Evolutionary conservation across 2,329 filamentous ascomycete species (phyloP).

Genomic region (Alternaria angustiovoidea): DNA sequence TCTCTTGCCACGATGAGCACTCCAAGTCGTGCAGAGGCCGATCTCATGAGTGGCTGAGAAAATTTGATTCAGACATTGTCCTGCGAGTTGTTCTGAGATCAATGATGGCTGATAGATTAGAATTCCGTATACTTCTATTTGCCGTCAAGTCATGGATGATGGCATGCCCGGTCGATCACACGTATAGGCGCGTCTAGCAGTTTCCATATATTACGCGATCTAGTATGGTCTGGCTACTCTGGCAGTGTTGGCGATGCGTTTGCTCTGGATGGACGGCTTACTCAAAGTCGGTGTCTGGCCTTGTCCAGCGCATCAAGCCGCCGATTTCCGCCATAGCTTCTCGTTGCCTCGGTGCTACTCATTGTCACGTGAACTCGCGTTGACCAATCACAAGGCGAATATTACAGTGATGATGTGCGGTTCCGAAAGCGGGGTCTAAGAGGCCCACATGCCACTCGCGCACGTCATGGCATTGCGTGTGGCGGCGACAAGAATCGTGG

Average conservation of each 20-base stretch:
- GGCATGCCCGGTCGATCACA: constrained; percentile 1
- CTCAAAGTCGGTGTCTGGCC: constrained; percentile 15
- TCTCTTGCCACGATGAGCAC: not conserved
- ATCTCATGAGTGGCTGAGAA: not conserved
- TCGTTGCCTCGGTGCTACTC: constrained; percentile 12
- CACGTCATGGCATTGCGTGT: not conserved
- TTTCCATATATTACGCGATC: constrained; percentile 5
- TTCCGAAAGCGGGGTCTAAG: constrained; percentile 27
- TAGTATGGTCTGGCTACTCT: constrained; percentile 4
- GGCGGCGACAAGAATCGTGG: not conserved
- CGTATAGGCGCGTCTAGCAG: constrained; percentile 2
- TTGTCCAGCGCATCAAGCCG: constrained; percentile 10
- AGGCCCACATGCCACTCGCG: constrained; percentile 17
- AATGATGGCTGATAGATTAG: not conserved
- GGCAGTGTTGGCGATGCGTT: constrained; percentile 3
- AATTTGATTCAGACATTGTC: not conserved
- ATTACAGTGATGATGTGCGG: constrained; percentile 15
- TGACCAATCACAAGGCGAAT: constrained; percentile 19
- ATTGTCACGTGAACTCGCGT: constrained; percentile 22
- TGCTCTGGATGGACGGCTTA: constrained; percentile 11
- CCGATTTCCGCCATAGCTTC: constrained; percentile 11
- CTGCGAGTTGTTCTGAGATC: not conserved
- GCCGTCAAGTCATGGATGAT: constrained; percentile 2
- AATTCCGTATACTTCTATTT: not conserved
- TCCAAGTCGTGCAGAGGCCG: not conserved